phyloP scores from a whole-genome alignment of 257 asterid species.

The Ocimum tenuiflorum region DNA sequence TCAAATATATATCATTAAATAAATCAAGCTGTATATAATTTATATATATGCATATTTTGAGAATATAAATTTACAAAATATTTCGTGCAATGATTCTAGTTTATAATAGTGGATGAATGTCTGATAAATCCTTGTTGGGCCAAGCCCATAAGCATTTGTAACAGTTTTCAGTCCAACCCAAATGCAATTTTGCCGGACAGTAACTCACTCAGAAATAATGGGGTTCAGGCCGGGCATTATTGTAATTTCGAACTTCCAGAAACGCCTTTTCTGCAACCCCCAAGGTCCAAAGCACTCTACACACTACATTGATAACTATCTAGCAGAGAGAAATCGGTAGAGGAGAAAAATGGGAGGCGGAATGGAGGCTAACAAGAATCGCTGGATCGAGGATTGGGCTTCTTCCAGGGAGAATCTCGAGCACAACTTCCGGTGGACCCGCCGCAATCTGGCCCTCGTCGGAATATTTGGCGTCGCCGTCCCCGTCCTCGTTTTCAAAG shows the following conservation, averaged over 20 bases:
- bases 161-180: background rate
- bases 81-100: too few relatives aligned
- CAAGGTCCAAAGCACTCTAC: background rate
- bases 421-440: slow-evolving; percentile 78
- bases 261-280: too few relatives aligned
- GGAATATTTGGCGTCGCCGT: slow-evolving; percentile 85
- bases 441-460: slow-evolving; percentile 77
- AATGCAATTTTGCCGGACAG: background rate
- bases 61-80: too few relatives aligned
- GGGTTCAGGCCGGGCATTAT: background rate
- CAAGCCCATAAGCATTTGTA: background rate
- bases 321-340: background rate
- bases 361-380: slow-evolving; percentile 78
- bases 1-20: too few relatives aligned
- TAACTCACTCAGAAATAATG: too few relatives aligned
- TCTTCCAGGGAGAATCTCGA: slow-evolving; percentile 81
- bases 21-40: too few relatives aligned
- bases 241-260: background rate
- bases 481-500: slow-evolving; percentile 72
- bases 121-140: background rate
- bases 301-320: background rate
- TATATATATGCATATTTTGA: too few relatives aligned
- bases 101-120: too few relatives aligned
- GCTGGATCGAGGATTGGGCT: slow-evolving; percentile 82
- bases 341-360: slow-evolving; percentile 76